Percentiles rank a stretch among this genome's conserved stretches.
These are phyloP conservation scores for Pistacia atlantica DNA, from an alignment of 345 rosid species.

Conservation along the genomic window DNA sequence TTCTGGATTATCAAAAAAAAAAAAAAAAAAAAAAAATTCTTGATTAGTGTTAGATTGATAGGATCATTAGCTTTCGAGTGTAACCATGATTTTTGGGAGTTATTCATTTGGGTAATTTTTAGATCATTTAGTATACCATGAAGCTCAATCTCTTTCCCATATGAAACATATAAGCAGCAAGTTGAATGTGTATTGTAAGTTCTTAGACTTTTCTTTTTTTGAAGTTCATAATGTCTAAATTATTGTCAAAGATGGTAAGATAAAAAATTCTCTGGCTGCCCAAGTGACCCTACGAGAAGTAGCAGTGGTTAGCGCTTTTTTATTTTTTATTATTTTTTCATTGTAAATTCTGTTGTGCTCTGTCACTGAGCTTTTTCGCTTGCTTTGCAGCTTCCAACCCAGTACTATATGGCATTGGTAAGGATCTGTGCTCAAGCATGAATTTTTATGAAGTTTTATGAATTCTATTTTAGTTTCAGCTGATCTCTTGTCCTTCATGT, in stretches of 20 bases:
- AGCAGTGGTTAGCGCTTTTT: too few species aligned
- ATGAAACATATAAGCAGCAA: background rate
- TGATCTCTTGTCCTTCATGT: constrained; percentile 3
- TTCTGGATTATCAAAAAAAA: too few species aligned
- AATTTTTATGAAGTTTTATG: background rate
- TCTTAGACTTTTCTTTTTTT: background rate
- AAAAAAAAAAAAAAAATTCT: too few species aligned
- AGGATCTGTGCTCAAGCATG: constrained; percentile 2
- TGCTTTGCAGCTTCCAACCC: constrained; percentile 85
- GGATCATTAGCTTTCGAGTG: background rate
- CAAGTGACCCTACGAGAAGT: too few species aligned
- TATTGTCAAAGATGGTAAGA: background rate
- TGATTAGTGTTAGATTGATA: background rate
- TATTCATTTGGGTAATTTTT: background rate
- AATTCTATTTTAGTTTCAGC: background rate
- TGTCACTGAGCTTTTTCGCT: constrained; percentile 21
- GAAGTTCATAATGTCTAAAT: background rate
- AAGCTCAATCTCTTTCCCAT: background rate
- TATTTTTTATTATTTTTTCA: background rate
- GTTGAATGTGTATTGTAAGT: background rate
- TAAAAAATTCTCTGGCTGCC: too few species aligned
- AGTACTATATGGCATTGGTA: constrained; percentile 82
- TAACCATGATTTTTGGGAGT: background rate
- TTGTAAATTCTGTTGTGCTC: constrained; percentile 5
- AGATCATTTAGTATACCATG: background rate